Evolutionary conservation across 1,284 basidiomycete species (phyloP).

Genomic region (Cutaneotrichosporon mucoides): DNA sequence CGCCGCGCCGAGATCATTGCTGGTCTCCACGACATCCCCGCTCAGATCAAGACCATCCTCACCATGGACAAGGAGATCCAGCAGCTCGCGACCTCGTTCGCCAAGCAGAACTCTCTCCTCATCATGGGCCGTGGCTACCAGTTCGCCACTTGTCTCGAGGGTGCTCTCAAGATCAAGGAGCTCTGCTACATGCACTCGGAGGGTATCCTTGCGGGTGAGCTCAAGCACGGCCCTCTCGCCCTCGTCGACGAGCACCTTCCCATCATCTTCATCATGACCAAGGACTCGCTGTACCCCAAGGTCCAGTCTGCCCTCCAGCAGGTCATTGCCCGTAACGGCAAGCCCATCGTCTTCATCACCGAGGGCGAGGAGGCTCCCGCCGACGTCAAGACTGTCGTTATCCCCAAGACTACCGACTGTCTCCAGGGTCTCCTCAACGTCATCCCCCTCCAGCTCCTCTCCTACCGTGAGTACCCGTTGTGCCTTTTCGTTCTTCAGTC

Average conservation of each 20-base stretch:
- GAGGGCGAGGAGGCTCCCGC: slow-evolving; percentile 73
- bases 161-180: slow-evolving; percentile 99
- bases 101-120: slow-evolving; percentile 80
- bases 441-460: slow-evolving; percentile 91
- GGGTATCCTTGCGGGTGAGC: slow-evolving; percentile 87
- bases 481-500: neutral
- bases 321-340: slow-evolving; percentile 94
- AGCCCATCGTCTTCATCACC: slow-evolving; percentile 93
- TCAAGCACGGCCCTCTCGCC: slow-evolving; percentile 93
- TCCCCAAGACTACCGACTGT: slow-evolving; percentile 91
- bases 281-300: slow-evolving; percentile 97
- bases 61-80: slow-evolving; percentile 75
- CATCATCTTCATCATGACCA: slow-evolving; percentile 98
- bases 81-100: slow-evolving; percentile 73
- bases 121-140: slow-evolving; percentile 99
- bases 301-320: slow-evolving; percentile 84
- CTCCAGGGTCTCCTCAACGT: slow-evolving; percentile 96
- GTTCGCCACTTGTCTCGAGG: slow-evolving; percentile 95
- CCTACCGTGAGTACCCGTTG: slow-evolving; percentile 55
- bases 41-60: slow-evolving; percentile 84
- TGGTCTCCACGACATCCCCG: slow-evolving; percentile 83
- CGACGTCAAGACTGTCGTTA: slow-evolving; percentile 76
- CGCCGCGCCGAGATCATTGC: slow-evolving; percentile 92
- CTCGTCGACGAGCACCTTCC: slow-evolving; percentile 98
- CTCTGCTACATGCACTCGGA: slow-evolving; percentile 59